phyloP scores from a whole-genome alignment of 352 stramenopile genomes.

The Globisporangium nodosum region DNA sequence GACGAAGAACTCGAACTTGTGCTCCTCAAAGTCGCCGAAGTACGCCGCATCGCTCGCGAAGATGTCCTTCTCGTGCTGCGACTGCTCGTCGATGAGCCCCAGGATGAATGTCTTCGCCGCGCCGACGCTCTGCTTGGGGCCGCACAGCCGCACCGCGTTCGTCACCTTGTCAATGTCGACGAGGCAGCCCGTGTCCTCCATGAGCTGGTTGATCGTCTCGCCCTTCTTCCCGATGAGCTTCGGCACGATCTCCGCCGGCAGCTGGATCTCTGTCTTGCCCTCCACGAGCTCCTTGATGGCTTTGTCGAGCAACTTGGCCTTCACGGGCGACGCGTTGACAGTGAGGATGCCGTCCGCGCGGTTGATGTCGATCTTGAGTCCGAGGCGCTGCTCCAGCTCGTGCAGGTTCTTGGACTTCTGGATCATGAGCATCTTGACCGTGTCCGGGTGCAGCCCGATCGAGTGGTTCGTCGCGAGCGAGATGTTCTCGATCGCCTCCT shows the following conservation, averaged over 20 bases:
- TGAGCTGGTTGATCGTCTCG: constrained; percentile 79
- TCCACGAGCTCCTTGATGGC: constrained; percentile 49
- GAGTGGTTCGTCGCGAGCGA: constrained; percentile 55
- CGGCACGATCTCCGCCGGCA: constrained; percentile 69
- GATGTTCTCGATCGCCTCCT: constrained; percentile 60
- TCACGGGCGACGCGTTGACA: constrained; percentile 41
- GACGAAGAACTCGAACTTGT: constrained; percentile 74
- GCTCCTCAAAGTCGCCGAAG: constrained; percentile 42
- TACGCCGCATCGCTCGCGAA: constrained; percentile 32
- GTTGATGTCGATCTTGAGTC: constrained; percentile 69
- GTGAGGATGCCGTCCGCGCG: constrained; percentile 61
- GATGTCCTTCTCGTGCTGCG: constrained; percentile 52
- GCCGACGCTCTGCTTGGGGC: constrained; percentile 47
- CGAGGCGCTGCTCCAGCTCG: constrained; percentile 48
- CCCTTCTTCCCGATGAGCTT: constrained; percentile 85
- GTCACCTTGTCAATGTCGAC: constrained; percentile 78
- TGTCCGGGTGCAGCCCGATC: constrained; percentile 72
- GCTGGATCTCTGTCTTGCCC: constrained; percentile 46
- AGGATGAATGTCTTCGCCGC: constrained; percentile 54
- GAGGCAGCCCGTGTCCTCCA: constrained; percentile 69
- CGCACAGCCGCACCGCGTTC: constrained; percentile 60
- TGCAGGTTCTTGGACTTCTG: constrained; percentile 72
- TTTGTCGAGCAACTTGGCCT: constrained; percentile 44
- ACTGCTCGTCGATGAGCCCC: constrained; percentile 58
- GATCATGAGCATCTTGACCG: constrained; percentile 70